Conservation (phyloP, 768 basidiomycete genomes). For the Naganishia randhawae region DNA sequence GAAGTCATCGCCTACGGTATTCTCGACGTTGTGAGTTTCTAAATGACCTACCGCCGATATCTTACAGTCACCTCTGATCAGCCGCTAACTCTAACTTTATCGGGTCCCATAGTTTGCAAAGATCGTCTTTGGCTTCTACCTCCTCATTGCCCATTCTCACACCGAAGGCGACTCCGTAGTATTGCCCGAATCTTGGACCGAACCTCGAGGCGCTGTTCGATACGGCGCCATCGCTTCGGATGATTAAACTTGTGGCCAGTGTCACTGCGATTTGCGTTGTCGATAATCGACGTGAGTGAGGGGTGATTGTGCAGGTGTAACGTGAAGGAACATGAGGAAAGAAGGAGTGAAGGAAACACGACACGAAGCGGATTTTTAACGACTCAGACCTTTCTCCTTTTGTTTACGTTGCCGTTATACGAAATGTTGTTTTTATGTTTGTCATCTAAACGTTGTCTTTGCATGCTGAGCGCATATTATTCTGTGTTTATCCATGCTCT, state of each 20-base stretch:
- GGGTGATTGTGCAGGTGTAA: not conserved
- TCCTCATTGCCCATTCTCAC: conserved; percentile 27
- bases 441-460: not conserved
- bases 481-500: not conserved
- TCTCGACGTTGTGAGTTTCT: conserved; percentile 45
- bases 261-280: too few relatives aligned
- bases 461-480: not conserved
- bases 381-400: not conserved
- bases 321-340: not conserved
- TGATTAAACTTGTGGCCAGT: conserved; percentile 8
- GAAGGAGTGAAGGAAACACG: conserved; percentile 4
- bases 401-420: not conserved
- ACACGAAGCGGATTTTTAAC: not conserved
- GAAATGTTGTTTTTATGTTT: not conserved
- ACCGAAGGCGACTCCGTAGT: conserved; percentile 29
- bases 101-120: conserved; percentile 20
- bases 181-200: conserved; percentile 27
- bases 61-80: not conserved
- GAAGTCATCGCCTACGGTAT: conserved; percentile 49
- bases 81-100: not conserved
- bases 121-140: conserved; percentile 29
- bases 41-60: too few relatives aligned
- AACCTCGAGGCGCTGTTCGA: conserved; percentile 22
- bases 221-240: conserved; percentile 25
- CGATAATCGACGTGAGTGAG: not conserved